These are phyloP conservation scores for Butyriboletus loyo DNA, from an alignment of 768 basidiomycete species.

Conservation along the genomic window DNA sequence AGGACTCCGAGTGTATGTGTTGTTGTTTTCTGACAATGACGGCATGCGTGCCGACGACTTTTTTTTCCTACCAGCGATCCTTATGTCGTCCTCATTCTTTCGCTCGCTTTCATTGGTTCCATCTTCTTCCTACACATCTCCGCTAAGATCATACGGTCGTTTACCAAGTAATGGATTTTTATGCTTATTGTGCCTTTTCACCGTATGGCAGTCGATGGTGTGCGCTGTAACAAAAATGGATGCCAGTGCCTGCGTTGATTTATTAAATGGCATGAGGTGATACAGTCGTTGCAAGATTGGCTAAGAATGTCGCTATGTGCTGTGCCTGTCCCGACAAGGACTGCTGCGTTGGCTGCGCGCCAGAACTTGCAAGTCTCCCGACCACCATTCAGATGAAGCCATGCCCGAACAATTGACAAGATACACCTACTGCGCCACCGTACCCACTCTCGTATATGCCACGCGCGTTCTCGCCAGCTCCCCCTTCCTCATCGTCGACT, in stretches of 20 bases:
- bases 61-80: slow-evolving; percentile 63
- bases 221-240: not conserved
- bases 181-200: not conserved
- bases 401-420: slow-evolving; percentile 18
- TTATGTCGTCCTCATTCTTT: slow-evolving; percentile 93
- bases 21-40: slow-evolving; percentile 21
- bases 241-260: not conserved
- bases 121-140: slow-evolving; percentile 99
- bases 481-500: slow-evolving; percentile 36
- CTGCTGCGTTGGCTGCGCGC: not conserved
- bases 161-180: slow-evolving; percentile 62
- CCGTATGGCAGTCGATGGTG: not conserved
- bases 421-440: slow-evolving; percentile 21
- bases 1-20: slow-evolving; percentile 91
- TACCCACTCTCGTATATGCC: slow-evolving; percentile 16
- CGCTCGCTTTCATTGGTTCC: slow-evolving; percentile 94
- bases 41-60: slow-evolving; percentile 4
- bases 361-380: slow-evolving; percentile 1
- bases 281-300: not conserved
- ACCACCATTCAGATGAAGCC: slow-evolving; percentile 4
- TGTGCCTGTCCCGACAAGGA: not conserved
- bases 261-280: not conserved
- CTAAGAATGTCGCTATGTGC: not conserved
- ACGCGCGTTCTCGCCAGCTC: slow-evolving; percentile 18
- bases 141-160: slow-evolving; percentile 88